Evolutionary conservation across 495 filamentous ascomycete genomes (phyloP), one percentile per base, ranked within the genome.

Genomic region (Aspergillus cavernicola): DNA sequence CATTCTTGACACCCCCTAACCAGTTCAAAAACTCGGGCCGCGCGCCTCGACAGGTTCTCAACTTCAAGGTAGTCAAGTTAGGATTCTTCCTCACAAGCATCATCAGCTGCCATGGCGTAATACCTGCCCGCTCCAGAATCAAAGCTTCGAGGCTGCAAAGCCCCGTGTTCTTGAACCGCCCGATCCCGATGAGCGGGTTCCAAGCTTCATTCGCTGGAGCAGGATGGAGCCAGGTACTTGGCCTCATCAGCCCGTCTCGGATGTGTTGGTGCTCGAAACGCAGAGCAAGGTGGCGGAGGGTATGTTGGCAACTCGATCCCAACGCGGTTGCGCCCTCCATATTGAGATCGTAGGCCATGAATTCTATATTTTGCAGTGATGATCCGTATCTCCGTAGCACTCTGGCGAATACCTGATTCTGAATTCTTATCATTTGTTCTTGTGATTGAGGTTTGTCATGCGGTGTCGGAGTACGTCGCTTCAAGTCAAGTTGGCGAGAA

Each of bases 251-350:
- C 3, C 61, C 62, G 28, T 70, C 66, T 22, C 65, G 55, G 16
- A 69, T 65, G 42, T 70, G 66, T 9, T 60, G 63, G 54, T 73
- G 68, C 37, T 73, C 70, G 43, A 73, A 66, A 9, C 70, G 65
- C 18, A 69, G 53, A n/a, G 60, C 66, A 26, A 73, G 53, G 46
- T 70, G 62, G 15, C 58, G 58, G 23, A 73, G 52, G 11, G 47
- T 59, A 35, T 58, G 37, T 37, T 58, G 53, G 37, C 67, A 68
- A 20, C 45, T 56, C 2, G 43, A 38, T 7, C 53, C 60, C 6
- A 69, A 24, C 19, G 64, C 58, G 22, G 32, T 50, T 6, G 66
- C 64, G 19, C 64, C 60, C 11, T 63, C 53, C 3, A 42, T 26
- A 39, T 66, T 56, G 12, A 69, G 33, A 41, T 65, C 61, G 43